phyloP scores from a whole-genome alignment of 2,329 filamentous ascomycete genomes.

The Sporothrix brasiliensis region DNA sequence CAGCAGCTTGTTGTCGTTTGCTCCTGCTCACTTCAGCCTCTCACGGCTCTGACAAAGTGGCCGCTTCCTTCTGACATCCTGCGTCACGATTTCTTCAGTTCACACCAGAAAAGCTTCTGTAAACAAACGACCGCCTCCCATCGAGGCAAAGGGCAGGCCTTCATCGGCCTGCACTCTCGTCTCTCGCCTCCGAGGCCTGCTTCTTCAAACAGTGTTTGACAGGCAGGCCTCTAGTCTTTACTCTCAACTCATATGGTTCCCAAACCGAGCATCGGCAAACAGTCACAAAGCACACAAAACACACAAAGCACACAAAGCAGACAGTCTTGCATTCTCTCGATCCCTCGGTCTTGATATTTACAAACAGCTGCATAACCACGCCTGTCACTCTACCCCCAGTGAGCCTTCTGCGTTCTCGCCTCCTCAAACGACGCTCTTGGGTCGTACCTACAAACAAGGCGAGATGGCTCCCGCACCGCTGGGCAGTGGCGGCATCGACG shows the following conservation, averaged over 20 bases:
- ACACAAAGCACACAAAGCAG: background rate
- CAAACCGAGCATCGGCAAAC: background rate
- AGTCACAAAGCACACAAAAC: background rate
- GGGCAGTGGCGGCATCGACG: background rate
- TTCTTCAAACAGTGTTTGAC: slow-evolving; percentile 9
- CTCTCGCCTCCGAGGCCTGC: background rate
- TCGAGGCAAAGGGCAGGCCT: background rate
- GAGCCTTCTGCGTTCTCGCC: background rate
- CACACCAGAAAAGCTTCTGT: slow-evolving; percentile 16
- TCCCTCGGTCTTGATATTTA: background rate
- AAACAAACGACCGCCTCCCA: background rate
- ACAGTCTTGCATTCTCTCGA: background rate
- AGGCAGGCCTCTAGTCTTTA: background rate
- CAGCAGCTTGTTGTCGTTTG: slow-evolving; percentile 11
- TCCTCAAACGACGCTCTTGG: background rate
- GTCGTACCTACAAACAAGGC: background rate
- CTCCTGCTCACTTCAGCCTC: slow-evolving; percentile 23
- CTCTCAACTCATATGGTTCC: background rate
- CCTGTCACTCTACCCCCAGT: background rate
- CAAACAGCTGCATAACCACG: background rate
- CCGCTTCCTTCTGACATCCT: background rate
- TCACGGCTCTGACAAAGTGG: background rate
- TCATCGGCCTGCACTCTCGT: background rate
- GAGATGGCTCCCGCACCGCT: slow-evolving; percentile 23
- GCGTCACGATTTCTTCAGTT: background rate